These are phyloP conservation scores for Andrographis paniculata DNA, from an alignment of 305 asterid species.

Conservation along the genomic window DNA sequence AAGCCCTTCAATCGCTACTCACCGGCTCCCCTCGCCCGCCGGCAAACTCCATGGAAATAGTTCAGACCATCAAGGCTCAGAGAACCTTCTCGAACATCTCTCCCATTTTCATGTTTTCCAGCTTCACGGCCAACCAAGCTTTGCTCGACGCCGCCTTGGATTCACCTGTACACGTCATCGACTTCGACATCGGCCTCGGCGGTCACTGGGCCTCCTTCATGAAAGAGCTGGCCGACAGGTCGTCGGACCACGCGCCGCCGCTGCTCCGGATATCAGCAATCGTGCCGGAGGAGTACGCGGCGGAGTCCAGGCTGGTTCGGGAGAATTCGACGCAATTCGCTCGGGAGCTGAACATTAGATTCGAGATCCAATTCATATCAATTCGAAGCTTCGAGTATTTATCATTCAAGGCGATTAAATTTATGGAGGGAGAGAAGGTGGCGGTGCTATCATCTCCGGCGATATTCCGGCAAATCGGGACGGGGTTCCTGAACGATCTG, in stretches of 20 bases:
- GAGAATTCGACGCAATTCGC: constrained; percentile 64
- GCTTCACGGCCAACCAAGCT: constrained; percentile 92
- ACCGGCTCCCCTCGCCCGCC: constrained; percentile 49
- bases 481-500: constrained; percentile 63
- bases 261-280: constrained; percentile 59
- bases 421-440: constrained; percentile 63
- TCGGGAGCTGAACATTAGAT: constrained; percentile 49
- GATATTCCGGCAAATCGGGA: constrained; percentile 62
- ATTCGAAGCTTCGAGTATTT: constrained; percentile 53
- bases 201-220: constrained; percentile 97
- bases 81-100: constrained; percentile 63
- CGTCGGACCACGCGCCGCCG: constrained; percentile 35
- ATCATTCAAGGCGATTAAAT: constrained; percentile 60
- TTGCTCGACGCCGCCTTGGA: constrained; percentile 83
- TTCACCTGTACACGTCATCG: constrained; percentile 92
- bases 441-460: constrained; percentile 63
- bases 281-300: constrained; percentile 60
- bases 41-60: constrained; percentile 42
- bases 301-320: constrained; percentile 52
- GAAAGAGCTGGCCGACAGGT: constrained; percentile 69
- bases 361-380: constrained; percentile 53
- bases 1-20: constrained; percentile 80
- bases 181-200: constrained; percentile 83
- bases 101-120: constrained; percentile 81
- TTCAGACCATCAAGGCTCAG: constrained; percentile 68